Conservation (phyloP, 768 basidiomycete genomes). For the Lepiota brunneoincarnata region DNA sequence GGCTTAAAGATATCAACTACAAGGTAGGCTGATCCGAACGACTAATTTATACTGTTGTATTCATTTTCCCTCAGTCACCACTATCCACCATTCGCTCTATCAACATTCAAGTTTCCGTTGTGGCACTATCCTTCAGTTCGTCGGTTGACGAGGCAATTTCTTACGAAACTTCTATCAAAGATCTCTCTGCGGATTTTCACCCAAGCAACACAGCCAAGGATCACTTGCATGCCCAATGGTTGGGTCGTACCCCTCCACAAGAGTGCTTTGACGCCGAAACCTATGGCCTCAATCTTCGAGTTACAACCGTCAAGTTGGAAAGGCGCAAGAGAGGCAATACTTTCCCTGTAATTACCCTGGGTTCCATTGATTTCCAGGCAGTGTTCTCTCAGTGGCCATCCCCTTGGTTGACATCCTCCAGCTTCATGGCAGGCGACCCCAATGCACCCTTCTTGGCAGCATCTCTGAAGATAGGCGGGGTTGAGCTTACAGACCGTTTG, state of each 20-base stretch:
- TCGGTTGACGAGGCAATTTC: slow-evolving; percentile 29
- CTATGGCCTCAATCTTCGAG: slow-evolving; percentile 42
- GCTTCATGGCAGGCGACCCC: slow-evolving; percentile 54
- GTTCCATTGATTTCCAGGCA: slow-evolving; percentile 34
- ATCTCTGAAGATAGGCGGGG: slow-evolving; percentile 36
- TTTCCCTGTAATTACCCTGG: slow-evolving; percentile 42
- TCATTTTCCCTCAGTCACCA: slow-evolving; percentile 32
- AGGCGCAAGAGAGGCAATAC: slow-evolving; percentile 33
- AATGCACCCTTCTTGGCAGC: slow-evolving; percentile 56
- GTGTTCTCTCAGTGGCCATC: slow-evolving; percentile 62
- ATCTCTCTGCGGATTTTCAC: slow-evolving; percentile 37
- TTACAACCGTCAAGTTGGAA: slow-evolving; percentile 44
- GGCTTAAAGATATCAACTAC: slow-evolving; percentile 36
- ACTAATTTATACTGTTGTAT: background rate
- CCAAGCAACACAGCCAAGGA: slow-evolving; percentile 46
- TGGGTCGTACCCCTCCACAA: slow-evolving; percentile 39
- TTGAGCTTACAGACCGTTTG: slow-evolving; percentile 53
- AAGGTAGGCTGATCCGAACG: slow-evolving; percentile 28
- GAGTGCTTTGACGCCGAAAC: slow-evolving; percentile 44
- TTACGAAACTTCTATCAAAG: slow-evolving; percentile 42
- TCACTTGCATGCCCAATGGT: slow-evolving; percentile 46
- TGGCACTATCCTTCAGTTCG: slow-evolving; percentile 39
- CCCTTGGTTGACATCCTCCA: slow-evolving; percentile 46
- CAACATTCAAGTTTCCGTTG: slow-evolving; percentile 41
- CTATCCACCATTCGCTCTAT: slow-evolving; percentile 44